A percentile compares a stretch with the other conserved stretches of the same genome.
Conservation (phyloP, 768 basidiomycete genomes). For the Suillus luteus region DNA sequence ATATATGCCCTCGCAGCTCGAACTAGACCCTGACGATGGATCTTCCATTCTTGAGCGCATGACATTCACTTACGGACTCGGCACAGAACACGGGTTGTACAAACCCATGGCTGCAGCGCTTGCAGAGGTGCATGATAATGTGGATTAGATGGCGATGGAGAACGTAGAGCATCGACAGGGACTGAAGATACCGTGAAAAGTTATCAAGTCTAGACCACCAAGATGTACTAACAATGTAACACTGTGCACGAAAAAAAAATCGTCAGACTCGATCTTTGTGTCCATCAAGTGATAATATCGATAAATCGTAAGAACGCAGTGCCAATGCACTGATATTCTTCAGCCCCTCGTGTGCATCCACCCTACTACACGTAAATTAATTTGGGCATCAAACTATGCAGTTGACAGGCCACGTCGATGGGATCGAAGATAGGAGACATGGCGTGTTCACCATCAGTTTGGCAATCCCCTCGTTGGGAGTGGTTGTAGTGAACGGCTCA, state of each 20-base stretch:
- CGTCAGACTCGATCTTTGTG: neutral
- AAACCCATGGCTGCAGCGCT: conserved; percentile 45
- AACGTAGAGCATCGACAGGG: neutral
- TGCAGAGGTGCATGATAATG: conserved; percentile 12
- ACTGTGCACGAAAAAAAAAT: neutral
- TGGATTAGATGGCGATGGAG: neutral
- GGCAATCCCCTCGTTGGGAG: neutral
- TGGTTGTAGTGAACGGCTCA: neutral
- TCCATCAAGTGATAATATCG: neutral
- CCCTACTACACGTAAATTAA: neutral
- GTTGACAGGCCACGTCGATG: neutral
- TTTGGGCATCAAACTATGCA: neutral
- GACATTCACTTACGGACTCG: conserved; percentile 82
- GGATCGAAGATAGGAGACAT: neutral
- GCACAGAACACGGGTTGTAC: conserved; percentile 77
- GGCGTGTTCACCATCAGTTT: too few relatives aligned
- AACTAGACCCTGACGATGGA: conserved; percentile 32
- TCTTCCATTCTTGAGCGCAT: conserved; percentile 62
- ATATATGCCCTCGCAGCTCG: neutral
- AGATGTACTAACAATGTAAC: neutral
- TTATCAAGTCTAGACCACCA: neutral
- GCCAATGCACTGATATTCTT: neutral
- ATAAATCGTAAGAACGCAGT: neutral
- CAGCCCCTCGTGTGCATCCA: neutral
- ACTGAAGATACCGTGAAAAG: neutral